Evolutionary conservation across 768 basidiomycete species (phyloP).

Genomic region (Gloeopeniophorella convolvens): DNA sequence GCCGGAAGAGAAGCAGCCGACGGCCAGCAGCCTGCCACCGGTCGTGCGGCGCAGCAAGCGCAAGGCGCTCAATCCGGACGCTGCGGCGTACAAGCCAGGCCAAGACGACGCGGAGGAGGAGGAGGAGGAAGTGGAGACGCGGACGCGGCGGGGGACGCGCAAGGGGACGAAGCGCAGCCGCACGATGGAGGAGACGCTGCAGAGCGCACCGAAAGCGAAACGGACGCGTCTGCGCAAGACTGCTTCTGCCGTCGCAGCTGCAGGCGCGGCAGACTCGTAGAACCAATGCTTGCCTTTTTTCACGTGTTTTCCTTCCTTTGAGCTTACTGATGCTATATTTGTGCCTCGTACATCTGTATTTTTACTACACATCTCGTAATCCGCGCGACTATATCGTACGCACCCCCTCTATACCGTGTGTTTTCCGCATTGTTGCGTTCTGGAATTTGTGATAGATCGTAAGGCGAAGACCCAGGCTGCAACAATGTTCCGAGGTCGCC

Average conservation of each 20-base stretch:
- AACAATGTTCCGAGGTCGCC: no score
- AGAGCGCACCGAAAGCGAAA: slow-evolving; percentile 13
- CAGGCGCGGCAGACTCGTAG: slow-evolving; percentile 8
- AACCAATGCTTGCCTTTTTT: neutral
- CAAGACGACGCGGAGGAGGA: slow-evolving; percentile 14
- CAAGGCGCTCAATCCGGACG: slow-evolving; percentile 14
- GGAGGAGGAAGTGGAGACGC: neutral
- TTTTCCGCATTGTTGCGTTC: no score
- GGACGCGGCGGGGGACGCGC: slow-evolving; percentile 5
- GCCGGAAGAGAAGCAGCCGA: neutral
- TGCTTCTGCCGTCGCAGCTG: slow-evolving; percentile 11
- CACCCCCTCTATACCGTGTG: no score
- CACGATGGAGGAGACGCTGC: slow-evolving; percentile 13
- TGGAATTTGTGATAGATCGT: no score
- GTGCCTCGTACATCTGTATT: neutral
- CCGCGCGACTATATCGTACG: no score
- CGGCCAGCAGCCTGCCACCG: neutral
- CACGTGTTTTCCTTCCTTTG: neutral
- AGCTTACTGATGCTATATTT: no score
- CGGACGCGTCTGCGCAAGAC: slow-evolving; percentile 16
- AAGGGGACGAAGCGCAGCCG: slow-evolving; percentile 16
- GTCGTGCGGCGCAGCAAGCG: slow-evolving; percentile 18
- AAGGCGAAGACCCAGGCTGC: no score
- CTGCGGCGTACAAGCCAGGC: slow-evolving; percentile 18
- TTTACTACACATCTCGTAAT: neutral